Base-by-base conservation (phyloP, 306 rosid species). In the Corylus avellana region DNA sequence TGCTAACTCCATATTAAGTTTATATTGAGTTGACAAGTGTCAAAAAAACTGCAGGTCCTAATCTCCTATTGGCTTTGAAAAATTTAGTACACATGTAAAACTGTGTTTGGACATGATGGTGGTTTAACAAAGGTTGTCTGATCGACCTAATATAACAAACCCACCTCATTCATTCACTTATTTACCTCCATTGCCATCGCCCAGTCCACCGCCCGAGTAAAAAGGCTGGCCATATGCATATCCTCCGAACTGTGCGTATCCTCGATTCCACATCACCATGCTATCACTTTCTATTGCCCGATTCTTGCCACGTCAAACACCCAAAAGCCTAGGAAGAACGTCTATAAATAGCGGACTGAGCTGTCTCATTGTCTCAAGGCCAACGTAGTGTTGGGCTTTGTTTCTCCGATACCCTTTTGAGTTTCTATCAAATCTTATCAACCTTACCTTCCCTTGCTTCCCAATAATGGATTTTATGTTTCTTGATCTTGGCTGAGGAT, bases 401-500 rank as follows among this genome's bases (percentile, higher is more conserved):
- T 17, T 39, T 67, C 29, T 39, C 14, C 29, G 3, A 42, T 17
- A 39, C 27, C 27, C 25, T 7, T 12, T 68, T 61, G 18, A 9
- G 44, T 71, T 64, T 44, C 22, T 49, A n/a, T 22, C 37, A 27
- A 57, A 39, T 55, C 44, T 4, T 70, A 59, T 76, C 77, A 62
- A 16, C 42, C 46, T 66, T 84, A 58, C 64, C 42, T 61, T 81
- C 57, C 58, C 13, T 25, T 29, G 64, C 37, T 25, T 29, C 35
- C 49, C 68, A 32, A 74, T 61, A 58, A 84, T 82, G 90, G 82
- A 48, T 74, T 78, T 18, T 35, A 13, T 13, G 12, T 76, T 78
- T 70, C 78, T 76, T 25, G 82, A 83, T 83, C 25, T 78, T 79
- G 77, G 78, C 22, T 84, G 85, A 86, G 70, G 29, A 29, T 72